Conservation (phyloP, 2,329 filamentous ascomycete species). For the Cucurbitaria berberidis region DNA sequence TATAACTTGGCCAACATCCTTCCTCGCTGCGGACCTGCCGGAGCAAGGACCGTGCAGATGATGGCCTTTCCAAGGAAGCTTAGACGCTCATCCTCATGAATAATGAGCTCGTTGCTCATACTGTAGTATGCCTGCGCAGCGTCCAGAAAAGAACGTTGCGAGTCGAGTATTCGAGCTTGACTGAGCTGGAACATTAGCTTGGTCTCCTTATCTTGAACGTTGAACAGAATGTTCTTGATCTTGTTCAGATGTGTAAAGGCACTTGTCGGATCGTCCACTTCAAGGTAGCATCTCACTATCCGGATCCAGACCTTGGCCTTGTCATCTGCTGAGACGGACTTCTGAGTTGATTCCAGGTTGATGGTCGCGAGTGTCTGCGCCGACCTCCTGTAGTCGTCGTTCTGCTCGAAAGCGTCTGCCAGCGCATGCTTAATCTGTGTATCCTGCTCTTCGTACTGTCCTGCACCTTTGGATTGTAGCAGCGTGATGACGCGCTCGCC, state of each 20-base stretch:
- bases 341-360: constrained; percentile 86
- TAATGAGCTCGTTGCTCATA: constrained; percentile 75
- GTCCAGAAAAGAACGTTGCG: constrained; percentile 85
- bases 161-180: constrained; percentile 91
- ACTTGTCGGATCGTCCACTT: constrained; percentile 86
- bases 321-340: constrained; percentile 79
- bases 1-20: constrained; percentile 82
- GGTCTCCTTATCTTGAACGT: constrained; percentile 73
- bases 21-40: constrained; percentile 84
- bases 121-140: constrained; percentile 88
- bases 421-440: constrained; percentile 79
- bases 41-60: constrained; percentile 89
- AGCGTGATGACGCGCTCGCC: constrained; percentile 74
- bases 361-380: constrained; percentile 82
- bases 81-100: constrained; percentile 87
- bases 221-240: constrained; percentile 89
- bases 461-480: constrained; percentile 70
- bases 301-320: constrained; percentile 89
- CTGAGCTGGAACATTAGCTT: constrained; percentile 87
- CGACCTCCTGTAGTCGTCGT: constrained; percentile 80
- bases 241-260: constrained; percentile 92
- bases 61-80: constrained; percentile 86
- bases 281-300: constrained; percentile 91
- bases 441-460: constrained; percentile 80
- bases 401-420: constrained; percentile 79